Conservation (phyloP, 2,329 filamentous ascomycete species). For the Biscogniauxia marginata region DNA sequence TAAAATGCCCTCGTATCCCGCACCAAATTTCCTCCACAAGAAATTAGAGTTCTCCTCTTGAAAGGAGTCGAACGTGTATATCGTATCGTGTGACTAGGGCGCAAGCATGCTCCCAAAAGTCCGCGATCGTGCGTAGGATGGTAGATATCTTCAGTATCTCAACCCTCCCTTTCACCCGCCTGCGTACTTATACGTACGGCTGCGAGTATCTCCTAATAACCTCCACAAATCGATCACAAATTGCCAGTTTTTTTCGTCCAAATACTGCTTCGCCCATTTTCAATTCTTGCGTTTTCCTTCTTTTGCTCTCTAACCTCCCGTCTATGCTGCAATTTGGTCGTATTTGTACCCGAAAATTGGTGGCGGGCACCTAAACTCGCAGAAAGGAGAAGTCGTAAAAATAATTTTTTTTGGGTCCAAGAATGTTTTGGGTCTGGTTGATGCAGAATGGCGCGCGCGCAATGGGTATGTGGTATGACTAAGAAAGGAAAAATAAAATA, state of each 20-base stretch:
- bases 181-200: background rate
- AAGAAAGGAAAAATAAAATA: conserved; percentile 30
- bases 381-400: conserved; percentile 25
- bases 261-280: conserved; percentile 17
- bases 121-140: conserved; percentile 3
- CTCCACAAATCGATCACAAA: conserved; percentile 21
- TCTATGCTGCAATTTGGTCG: conserved; percentile 29
- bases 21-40: conserved; percentile 26
- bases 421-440: conserved; percentile 26
- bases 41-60: conserved; percentile 18
- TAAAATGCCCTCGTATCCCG: conserved; percentile 14
- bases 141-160: background rate
- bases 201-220: conserved; percentile 7
- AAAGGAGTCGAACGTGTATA: conserved; percentile 12
- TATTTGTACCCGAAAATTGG: conserved; percentile 21
- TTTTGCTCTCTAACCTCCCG: conserved; percentile 19
- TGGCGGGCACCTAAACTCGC: conserved; percentile 28
- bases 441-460: conserved; percentile 30
- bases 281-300: conserved; percentile 19
- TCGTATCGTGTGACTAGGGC: conserved; percentile 10
- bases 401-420: conserved; percentile 32
- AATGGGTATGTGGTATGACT: conserved; percentile 39
- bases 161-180: conserved; percentile 7
- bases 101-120: conserved; percentile 7
- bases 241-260: conserved; percentile 22